Base-by-base conservation (phyloP, 331 rosid species). In the Dryas integrifolia region DNA sequence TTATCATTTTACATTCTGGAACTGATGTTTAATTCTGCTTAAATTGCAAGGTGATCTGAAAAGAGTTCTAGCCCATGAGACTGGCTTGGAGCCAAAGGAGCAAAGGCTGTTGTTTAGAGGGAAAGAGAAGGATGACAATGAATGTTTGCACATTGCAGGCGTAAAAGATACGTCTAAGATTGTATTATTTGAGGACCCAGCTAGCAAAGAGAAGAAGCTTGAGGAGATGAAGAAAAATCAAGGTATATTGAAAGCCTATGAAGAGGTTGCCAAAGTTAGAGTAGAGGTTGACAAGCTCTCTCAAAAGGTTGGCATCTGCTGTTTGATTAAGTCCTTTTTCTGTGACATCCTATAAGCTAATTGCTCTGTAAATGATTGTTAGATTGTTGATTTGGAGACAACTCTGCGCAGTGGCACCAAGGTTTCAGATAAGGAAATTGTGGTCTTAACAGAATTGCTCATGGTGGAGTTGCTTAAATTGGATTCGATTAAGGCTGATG, bases 101-200 rank as follows among this genome's bases (percentile, higher is more conserved):
- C 92, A 91, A 77, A 91, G 92, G 41, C 51, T 91, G 67, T 12
- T 87, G 76, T 87, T 77, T 53, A 84, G 77, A 87, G 96, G 97
- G 70, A 88, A 87, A 73, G 97, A 88, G 73, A 91, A 85, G 71
- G 97, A 87, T 39, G 86, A 88, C 52, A 86, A 70, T 38, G 97
- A 89, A 58, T 79, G 83, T 56, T 77, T 91, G 73, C 87, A 91
- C 62, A 85, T 89, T 84, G 84, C 73, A 5, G 96, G 96, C 24
- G 78, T 89, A 38, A 74, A 78, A 71, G 92, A 91, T 59, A 77
- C 65, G 89, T 82, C 88, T 5, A 87, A 89, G 74, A 76, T 91
- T 73, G 40, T 89, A 6, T 70, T 91, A 76, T 39, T 89, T 6
- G 92, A 91, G 78, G 96, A 91, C 75, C 96, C 96, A 44, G 96